Base-by-base conservation (phyloP, 2,329 filamentous ascomycete species). In the Sporothrix phasma region DNA sequence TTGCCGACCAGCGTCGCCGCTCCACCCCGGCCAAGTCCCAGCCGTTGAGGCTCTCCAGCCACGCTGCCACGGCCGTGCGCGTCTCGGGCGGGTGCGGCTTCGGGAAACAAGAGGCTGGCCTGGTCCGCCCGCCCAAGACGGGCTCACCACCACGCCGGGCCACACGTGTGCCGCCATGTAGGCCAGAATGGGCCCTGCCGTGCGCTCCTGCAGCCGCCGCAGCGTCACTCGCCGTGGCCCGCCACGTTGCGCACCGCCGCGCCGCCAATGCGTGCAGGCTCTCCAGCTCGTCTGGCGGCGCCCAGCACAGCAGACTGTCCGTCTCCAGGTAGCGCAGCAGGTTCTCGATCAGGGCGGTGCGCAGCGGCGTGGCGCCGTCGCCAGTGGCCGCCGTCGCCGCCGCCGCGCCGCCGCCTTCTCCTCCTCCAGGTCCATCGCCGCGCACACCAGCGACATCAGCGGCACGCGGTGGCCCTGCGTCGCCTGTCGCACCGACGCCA, bases 231-330 rank as follows among this genome's bases (percentile, higher is more conserved):
- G 43, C 53, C 46, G 59, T 37, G 37, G 22, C 17, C 51, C 26
- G 26, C 15, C 39, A 47, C 19, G 24, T 81, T 76, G 22, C 47
- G 39, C 26, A 6, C 49, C n/a, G 15, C 47, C 10, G 26, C 4
- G 34, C 46, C 24, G 19, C 26, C n/a, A 31, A 15, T 59, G 39
- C 19, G 22, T 51, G 34, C 15, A 61, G 39, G 17, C 8, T 15
- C 19, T 78, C 74, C 46, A 85, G 76, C 41, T 79, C 76, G 1
- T 81, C 78, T 2, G 79, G 78, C 46, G 84, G 80, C 26, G 82
- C 91, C 90, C 92, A 96, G 82, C 93, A 97, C 1, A 99, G 84
- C 41, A 97, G 78, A 0, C 90, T 92, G 76, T 99, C 94, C 0
- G 94, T 97, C 70, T 92, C 87, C 29, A 99, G 82, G 75, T 97